phyloP scores from a whole-genome alignment of 176 grass and related monocot species.

The Chrysopogon serrulatus region DNA sequence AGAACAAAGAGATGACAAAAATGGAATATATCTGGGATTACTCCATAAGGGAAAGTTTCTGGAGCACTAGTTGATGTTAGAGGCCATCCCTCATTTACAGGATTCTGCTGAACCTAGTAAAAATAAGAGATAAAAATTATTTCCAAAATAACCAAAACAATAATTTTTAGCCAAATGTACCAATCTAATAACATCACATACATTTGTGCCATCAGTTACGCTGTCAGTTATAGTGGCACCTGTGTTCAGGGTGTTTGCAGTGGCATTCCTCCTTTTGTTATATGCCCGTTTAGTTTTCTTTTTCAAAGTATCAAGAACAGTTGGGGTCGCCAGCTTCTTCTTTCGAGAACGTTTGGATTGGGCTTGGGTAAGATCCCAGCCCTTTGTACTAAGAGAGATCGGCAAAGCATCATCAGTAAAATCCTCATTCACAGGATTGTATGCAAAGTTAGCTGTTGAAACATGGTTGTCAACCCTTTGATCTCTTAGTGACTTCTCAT shows the following conservation, averaged over 20 bases:
- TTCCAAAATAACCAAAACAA: neutral
- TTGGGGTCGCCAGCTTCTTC: conserved; percentile 61
- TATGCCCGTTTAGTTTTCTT: conserved; percentile 69
- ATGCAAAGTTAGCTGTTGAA: conserved; percentile 59
- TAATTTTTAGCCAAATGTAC: neutral
- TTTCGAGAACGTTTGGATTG: conserved; percentile 60
- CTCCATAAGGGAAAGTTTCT: conserved; percentile 63
- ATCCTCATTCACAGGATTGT: conserved; percentile 84
- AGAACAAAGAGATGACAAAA: conserved; percentile 10
- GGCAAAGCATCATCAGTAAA: conserved; percentile 64
- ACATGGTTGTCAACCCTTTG: conserved; percentile 70
- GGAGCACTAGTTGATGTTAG: conserved; percentile 48
- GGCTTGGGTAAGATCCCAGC: conserved; percentile 67
- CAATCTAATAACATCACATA: conserved; percentile 34
- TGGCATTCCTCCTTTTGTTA: conserved; percentile 66
- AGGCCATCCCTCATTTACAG: conserved; percentile 61
- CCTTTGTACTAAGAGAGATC: conserved; percentile 62
- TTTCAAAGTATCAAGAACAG: conserved; percentile 68
- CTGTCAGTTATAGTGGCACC: conserved; percentile 6
- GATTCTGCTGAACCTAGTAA: conserved; percentile 49
- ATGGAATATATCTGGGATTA: conserved; percentile 26
- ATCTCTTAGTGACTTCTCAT: conserved; percentile 71
- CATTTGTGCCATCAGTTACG: conserved; percentile 42
- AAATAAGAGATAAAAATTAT: neutral
- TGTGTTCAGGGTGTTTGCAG: conserved; percentile 42